Base-by-base conservation (phyloP, 176 grass and related monocot genomes). In the Otatea glauca region DNA sequence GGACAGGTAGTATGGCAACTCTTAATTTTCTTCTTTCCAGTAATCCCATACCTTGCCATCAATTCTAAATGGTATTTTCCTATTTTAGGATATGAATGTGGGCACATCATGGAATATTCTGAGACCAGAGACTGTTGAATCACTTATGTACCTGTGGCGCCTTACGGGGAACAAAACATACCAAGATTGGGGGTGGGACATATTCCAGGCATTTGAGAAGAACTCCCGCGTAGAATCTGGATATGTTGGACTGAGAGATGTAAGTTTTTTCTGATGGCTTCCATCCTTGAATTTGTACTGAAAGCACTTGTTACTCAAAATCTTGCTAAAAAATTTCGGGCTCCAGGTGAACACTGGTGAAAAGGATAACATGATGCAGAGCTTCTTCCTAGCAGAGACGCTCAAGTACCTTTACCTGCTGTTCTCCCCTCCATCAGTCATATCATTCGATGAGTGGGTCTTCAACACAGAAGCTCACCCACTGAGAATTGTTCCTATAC, bases 21-120 rank as follows among this genome's bases (percentile, higher is more conserved):
- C 75, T 47, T 72, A 61, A 48, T 79, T 67, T 72, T 80, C 42
- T 79, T 74, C 25, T 80, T 82, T 70, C 18, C 39, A 45, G 20
- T 77, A 55, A 49, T 81, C 9, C 4, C 44, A 17, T 79, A 42
- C 23, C 23, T 73, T 71, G 69, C 0, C 21, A 49, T 62, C 17
- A 67, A 56, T 68, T 88, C 63, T 56, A 75, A 53, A 24, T 67
- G 79, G 21, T 84, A 79, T 79, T 84, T 60, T 78, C 41, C 17
- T 60, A 65, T 14, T 74, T 21, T 67, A 99, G 97, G 97, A 99
- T 90, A 92, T 99, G 97, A 83, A 67, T 37, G 93, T 99, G 70
- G 97, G 97, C 68, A 99, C 97, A n/a, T 99, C 97, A 32, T 99
- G 97, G 93, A 99, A 99, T 89, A 99, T 99, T 64, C 62, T 99